A percentile compares a stretch with the other conserved stretches of the same genome.
Conservation (phyloP, 1,139 yeast species). For the Geotrichum aggregatum region DNA sequence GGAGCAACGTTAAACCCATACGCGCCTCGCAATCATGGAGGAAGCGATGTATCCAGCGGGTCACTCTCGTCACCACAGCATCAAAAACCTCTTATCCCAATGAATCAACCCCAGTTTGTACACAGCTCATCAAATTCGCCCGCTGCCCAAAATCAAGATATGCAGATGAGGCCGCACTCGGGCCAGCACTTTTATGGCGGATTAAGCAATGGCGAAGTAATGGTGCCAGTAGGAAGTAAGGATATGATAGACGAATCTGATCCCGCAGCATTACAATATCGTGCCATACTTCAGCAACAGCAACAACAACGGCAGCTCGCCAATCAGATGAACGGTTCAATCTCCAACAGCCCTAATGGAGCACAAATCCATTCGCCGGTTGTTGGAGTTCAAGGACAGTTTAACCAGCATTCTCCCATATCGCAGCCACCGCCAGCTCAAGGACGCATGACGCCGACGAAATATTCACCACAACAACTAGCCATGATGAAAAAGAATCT, state of each 20-base stretch:
- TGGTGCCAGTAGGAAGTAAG: neutral
- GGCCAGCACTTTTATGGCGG: neutral
- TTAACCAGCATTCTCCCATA: neutral
- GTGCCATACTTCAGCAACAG: slow-evolving; percentile 8
- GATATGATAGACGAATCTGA: neutral
- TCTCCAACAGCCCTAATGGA: neutral
- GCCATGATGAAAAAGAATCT: slow-evolving; percentile 5
- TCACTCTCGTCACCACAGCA: slow-evolving; percentile 6
- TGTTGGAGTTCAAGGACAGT: slow-evolving; percentile 1
- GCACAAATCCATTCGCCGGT: slow-evolving; percentile 5
- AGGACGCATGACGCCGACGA: neutral
- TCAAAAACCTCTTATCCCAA: slow-evolving; percentile 8
- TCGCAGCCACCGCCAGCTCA: neutral
- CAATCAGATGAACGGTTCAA: slow-evolving; percentile 1
- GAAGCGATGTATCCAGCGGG: slow-evolving; percentile 2
- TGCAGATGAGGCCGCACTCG: neutral
- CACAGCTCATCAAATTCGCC: slow-evolving; percentile 8
- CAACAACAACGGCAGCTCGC: slow-evolving; percentile 4
- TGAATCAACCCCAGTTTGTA: slow-evolving; percentile 5
- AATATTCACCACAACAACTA: slow-evolving; percentile 9
- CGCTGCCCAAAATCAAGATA: slow-evolving; percentile 1
- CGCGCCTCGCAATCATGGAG: slow-evolving; percentile 1
- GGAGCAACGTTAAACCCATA: slow-evolving; percentile 3
- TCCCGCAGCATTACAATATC: neutral
- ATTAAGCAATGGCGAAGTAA: neutral